Evolutionary conservation across 257 asterid genomes (phyloP), one percentile per base, ranked within the genome.

Genomic region (Datura wrightii): DNA sequence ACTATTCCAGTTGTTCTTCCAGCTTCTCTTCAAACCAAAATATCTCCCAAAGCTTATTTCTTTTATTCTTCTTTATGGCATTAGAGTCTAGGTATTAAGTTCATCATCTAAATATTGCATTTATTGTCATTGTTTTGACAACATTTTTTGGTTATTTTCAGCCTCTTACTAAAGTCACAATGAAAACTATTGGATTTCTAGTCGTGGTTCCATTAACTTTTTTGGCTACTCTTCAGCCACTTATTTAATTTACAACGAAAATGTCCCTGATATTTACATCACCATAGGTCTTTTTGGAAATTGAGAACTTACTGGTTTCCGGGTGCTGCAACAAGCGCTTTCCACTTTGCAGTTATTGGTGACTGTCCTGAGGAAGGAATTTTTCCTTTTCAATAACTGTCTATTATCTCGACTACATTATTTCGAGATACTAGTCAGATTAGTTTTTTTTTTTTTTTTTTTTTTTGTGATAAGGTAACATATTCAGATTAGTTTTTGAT

Each of bases 61-160:
- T 37, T 67, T 39, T 67, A 39, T 37, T 5, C 76, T 67, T 67
- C 76, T 67, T 65, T 36, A 65, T 65, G 46, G n/a, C 72, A 65
- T 65, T 65, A 65, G 72, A 34, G 72, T 65, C 46, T 65, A 65
- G 72, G n/a, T 36, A 34, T 65, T 34, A 65, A 65, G 72, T 65
- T 65, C 46, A 36, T 1, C 19, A 14, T 65, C 19, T 36, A 65
- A 13, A 65, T 65, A 34, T 65, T 65, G 46, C 72, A 34, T 65
- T 65, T 65, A 36, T 11, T 65, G 46, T 34, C 72, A 65, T 65
- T 65, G 46, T 36, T 65, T 34, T 2, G 1, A 62, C 70, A 62
- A 31, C 18, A 10, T 48, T 8, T 48, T 62, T 63, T 63, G 59
- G 59, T 15, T 54, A 54, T 54, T 14, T n/a, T 54, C 59, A 54